These are phyloP conservation scores for Tricholoma flavovirens DNA, from an alignment of 768 basidiomycete species.

Conservation along the genomic window DNA sequence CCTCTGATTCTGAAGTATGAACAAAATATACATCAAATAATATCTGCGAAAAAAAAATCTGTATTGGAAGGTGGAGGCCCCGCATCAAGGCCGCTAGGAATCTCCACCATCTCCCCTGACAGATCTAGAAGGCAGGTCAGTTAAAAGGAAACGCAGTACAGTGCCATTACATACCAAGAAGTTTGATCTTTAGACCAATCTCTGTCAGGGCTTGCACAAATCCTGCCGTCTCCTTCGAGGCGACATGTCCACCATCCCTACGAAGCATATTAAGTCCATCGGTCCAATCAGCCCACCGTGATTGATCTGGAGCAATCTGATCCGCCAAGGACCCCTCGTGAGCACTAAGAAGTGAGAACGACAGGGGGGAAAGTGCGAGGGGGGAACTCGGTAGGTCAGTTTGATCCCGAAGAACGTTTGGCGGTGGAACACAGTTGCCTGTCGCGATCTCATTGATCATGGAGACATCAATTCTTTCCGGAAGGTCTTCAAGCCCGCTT, in stretches of 20 bases:
- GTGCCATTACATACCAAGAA: conserved; percentile 54
- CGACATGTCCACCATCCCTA: conserved; percentile 74
- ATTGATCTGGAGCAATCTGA: conserved; percentile 70
- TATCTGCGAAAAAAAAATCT: conserved; percentile 84
- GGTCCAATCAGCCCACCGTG: conserved; percentile 90
- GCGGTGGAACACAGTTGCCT: conserved; percentile 65
- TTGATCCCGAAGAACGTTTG: conserved; percentile 56
- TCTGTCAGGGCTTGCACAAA: conserved; percentile 86
- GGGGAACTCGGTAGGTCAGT: conserved; percentile 49
- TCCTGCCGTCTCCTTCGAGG: conserved; percentile 79
- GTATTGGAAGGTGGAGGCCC: conserved; percentile 74
- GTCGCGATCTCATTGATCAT: conserved; percentile 76
- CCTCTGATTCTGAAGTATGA: neutral
- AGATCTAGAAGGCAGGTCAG: conserved; percentile 49
- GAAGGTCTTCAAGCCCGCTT: conserved; percentile 79
- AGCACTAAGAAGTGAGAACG: conserved; percentile 70
- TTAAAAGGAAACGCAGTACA: neutral
- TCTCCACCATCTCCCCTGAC: conserved; percentile 84
- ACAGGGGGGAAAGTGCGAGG: conserved; percentile 58
- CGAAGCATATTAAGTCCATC: conserved; percentile 88
- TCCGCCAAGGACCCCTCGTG: conserved; percentile 72
- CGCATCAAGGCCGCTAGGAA: conserved; percentile 73
- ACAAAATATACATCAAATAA: conserved; percentile 34
- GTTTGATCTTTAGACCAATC: conserved; percentile 86
- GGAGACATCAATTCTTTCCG: conserved; percentile 79